Conservation (phyloP, 2,329 filamentous ascomycete genomes). For the Teratosphaeria gauchensis region DNA sequence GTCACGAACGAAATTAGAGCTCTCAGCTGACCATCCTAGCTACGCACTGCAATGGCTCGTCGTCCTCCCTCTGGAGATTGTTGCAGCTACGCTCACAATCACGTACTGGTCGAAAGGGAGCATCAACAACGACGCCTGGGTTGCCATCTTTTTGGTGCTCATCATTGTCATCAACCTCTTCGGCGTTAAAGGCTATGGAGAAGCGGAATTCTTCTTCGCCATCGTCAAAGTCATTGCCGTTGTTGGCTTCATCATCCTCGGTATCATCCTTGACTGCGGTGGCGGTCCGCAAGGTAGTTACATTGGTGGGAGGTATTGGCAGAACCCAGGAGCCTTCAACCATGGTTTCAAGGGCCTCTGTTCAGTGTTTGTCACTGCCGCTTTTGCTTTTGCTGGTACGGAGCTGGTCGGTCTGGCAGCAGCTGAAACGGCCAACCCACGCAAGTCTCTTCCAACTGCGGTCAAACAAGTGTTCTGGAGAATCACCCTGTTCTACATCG, state of each 20-base stretch:
- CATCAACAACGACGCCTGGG: constrained; percentile 63
- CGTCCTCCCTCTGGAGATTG: constrained; percentile 19
- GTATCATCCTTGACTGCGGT: constrained; percentile 75
- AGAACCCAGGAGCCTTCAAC: constrained; percentile 70
- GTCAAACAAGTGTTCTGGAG: constrained; percentile 95
- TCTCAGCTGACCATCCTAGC: background rate
- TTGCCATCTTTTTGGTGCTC: constrained; percentile 66
- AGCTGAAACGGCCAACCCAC: constrained; percentile 68
- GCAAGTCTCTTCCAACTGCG: constrained; percentile 73
- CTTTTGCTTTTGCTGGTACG: constrained; percentile 67
- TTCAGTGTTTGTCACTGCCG: constrained; percentile 65
- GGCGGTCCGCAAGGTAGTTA: constrained; percentile 65
- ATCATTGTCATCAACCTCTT: constrained; percentile 80
- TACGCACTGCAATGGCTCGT: constrained; percentile 17
- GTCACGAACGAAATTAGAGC: background rate
- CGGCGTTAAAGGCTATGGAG: constrained; percentile 56
- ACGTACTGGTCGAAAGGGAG: constrained; percentile 16
- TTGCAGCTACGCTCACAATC: constrained; percentile 18
- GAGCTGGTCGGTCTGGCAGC: constrained; percentile 69
- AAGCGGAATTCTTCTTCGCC: constrained; percentile 20
- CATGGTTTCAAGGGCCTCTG: constrained; percentile 78
- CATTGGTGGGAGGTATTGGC: constrained; percentile 71
- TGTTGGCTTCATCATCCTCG: constrained; percentile 81
- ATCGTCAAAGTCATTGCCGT: constrained; percentile 71
- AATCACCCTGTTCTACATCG: constrained; percentile 81